Percentiles rank a stretch among this genome's conserved stretches.
Conservation (phyloP, 352 stramenopile species). For the Phytophthora multivora region DNA sequence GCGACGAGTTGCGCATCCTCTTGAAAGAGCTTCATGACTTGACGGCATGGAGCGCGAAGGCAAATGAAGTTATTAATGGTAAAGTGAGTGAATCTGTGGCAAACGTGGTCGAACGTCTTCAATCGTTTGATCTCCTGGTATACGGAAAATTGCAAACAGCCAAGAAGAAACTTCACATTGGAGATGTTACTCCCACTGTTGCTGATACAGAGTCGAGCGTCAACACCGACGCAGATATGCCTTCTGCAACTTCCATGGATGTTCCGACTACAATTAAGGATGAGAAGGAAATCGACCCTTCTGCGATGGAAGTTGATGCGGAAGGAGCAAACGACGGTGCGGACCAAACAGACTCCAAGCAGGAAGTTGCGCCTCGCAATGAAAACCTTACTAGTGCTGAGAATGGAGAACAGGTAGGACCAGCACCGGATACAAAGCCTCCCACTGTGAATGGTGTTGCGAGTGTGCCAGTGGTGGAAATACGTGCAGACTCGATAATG, state of each 20-base stretch:
- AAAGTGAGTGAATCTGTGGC: conserved; percentile 43
- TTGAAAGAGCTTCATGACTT: conserved; percentile 78
- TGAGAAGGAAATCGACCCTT: conserved; percentile 15
- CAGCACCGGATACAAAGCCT: conserved; percentile 8
- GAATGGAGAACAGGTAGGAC: conserved; percentile 5
- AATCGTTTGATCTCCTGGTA: conserved; percentile 65
- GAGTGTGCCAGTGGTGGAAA: conserved; percentile 27
- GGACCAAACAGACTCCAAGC: conserved; percentile 15
- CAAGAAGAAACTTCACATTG: conserved; percentile 50
- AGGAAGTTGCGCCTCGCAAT: conserved; percentile 6
- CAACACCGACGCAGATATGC: conserved; percentile 14
- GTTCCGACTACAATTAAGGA: conserved; percentile 10
- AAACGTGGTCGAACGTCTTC: conserved; percentile 48
- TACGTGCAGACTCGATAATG: conserved; percentile 57
- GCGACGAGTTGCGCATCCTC: conserved; percentile 76
- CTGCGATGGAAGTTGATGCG: conserved; percentile 35
- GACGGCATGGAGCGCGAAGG: conserved; percentile 64
- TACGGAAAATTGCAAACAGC: conserved; percentile 64
- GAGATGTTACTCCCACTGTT: conserved; percentile 7
- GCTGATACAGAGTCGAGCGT: background rate
- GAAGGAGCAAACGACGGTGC: conserved; percentile 9
- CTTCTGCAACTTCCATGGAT: conserved; percentile 2
- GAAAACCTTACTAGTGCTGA: background rate
- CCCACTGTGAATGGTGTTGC: conserved; percentile 12
- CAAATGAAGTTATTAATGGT: conserved; percentile 50